Percentiles rank a stretch among this genome's conserved stretches.
Conservation (phyloP, 371 early-diverging fungal genomes). For the Umbelopsis sp. region DNA sequence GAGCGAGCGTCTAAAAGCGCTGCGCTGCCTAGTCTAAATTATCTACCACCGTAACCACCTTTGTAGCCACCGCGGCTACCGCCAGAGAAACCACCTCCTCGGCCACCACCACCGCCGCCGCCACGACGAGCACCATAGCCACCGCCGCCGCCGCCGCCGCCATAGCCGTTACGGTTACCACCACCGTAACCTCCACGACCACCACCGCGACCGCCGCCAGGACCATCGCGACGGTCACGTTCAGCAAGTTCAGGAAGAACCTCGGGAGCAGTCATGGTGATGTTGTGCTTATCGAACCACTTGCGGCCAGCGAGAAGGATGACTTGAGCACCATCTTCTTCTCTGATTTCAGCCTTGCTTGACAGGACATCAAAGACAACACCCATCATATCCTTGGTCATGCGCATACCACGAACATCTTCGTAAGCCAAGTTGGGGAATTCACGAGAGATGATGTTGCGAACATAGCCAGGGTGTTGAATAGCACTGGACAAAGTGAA, state of each 20-base stretch:
- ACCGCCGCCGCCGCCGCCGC: slow-evolving; percentile 22
- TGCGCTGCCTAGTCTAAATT: background rate
- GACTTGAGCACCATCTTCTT: slow-evolving; percentile 34
- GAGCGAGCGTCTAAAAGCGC: background rate
- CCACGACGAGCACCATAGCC: slow-evolving; percentile 24
- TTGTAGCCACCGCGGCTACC: slow-evolving; percentile 24
- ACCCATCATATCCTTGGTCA: slow-evolving; percentile 79
- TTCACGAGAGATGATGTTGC: slow-evolving; percentile 71
- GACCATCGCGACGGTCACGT: slow-evolving; percentile 45
- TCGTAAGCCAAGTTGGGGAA: slow-evolving; percentile 72
- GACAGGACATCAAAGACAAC: slow-evolving; percentile 82
- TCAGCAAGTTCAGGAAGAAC: slow-evolving; percentile 84
- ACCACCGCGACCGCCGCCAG: slow-evolving; percentile 26
- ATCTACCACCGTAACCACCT: slow-evolving; percentile 24
- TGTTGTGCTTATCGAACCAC: slow-evolving; percentile 66
- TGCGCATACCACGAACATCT: slow-evolving; percentile 76
- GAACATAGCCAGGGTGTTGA: slow-evolving; percentile 80
- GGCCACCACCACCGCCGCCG: slow-evolving; percentile 23
- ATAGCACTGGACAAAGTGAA: slow-evolving; percentile 66
- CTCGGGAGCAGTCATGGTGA: slow-evolving; percentile 67
- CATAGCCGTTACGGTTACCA: slow-evolving; percentile 22
- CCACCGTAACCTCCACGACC: slow-evolving; percentile 23
- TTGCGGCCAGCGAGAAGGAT: slow-evolving; percentile 53
- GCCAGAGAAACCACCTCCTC: slow-evolving; percentile 20
- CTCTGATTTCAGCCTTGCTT: slow-evolving; percentile 64